Evolutionary conservation across 768 basidiomycete genomes (phyloP), one percentile per base, ranked within the genome.

Genomic region (Xanthoconium stramineum): DNA sequence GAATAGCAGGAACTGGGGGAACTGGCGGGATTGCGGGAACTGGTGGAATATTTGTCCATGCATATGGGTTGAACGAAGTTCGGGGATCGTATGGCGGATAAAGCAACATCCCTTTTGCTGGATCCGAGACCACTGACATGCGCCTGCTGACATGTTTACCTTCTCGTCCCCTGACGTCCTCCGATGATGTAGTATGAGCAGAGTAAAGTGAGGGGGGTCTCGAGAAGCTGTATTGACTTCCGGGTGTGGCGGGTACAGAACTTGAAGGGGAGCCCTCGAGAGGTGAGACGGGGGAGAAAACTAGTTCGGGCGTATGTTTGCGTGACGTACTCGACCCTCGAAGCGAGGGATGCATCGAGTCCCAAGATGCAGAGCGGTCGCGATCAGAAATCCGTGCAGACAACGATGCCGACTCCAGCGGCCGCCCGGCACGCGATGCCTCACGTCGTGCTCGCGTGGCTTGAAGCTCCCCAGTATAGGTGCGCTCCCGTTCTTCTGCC

Each of bases 381-480:
- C 70, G 64, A 55, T 68, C 68, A 40, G 59, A 32, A 37, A 56
- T 42, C 48, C 65, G 58, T 48, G 66, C 53, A 38, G 59, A 61
- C 38, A 62, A 54, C 47, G 68, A 57, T 12, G 47, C 48, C 40
- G 67, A 54, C 55, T 69, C 64, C 15, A 66, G 54, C 36, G 63
- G 45, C 50, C 71, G 65, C 35, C 84, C 84, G 35, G 74, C 76
- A 64, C 84, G 80, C 52, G 76, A 71, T 4, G 76, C 72, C 64
- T 90, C 88, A 58, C 85, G 80, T 61, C 89, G 75, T 40, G 74
- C 57, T 60, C 89, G 78, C 4, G 87, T 73, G 32, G 85, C 85
- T 37, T 74, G 75, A 17, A 91, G 75, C 67, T 85, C 82, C 47
- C 86, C 85, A 14, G 76, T 73, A 65, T 81, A 86, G 52, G 73